phyloP scores from a whole-genome alignment of 2,329 filamentous ascomycete species.

The Fusarium floridanum region DNA sequence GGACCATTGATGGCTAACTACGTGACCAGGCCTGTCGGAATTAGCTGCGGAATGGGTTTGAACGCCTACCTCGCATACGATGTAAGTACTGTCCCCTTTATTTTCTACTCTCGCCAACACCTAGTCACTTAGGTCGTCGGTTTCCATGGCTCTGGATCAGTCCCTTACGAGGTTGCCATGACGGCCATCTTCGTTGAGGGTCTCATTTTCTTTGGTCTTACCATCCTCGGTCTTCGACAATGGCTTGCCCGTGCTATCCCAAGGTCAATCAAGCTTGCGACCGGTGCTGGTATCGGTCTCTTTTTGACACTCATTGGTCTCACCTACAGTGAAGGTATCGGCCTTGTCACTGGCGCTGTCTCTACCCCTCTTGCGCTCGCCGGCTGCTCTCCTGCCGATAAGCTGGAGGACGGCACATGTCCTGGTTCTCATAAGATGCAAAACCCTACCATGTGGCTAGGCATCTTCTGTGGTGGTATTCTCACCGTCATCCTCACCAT shows the following conservation, averaged over 20 bases:
- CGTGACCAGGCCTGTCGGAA: conserved; percentile 50
- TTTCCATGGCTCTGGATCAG: conserved; percentile 77
- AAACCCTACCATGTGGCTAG: conserved; percentile 86
- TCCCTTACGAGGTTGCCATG: conserved; percentile 81
- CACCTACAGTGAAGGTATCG: conserved; percentile 86
- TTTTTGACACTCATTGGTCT: conserved; percentile 83
- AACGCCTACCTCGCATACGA: conserved; percentile 74
- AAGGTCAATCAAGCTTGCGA: conserved; percentile 86
- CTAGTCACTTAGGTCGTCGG: conserved; percentile 66
- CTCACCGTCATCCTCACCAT: conserved; percentile 85
- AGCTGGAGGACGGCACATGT: conserved; percentile 62
- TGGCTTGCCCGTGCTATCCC: conserved; percentile 90
- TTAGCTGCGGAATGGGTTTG: conserved; percentile 67
- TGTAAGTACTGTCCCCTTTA: conserved; percentile 73
- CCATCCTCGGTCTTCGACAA: conserved; percentile 84
- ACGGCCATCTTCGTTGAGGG: conserved; percentile 92
- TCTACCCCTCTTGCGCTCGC: conserved; percentile 80
- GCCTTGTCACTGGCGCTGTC: conserved; percentile 75
- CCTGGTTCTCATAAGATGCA: conserved; percentile 79
- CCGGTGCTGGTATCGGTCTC: conserved; percentile 86
- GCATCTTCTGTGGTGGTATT: conserved; percentile 87
- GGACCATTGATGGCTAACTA: neutral
- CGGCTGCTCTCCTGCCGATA: conserved; percentile 69
- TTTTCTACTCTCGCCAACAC: conserved; percentile 51
- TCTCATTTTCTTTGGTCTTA: conserved; percentile 84